These are phyloP conservation scores for Colletotrichum lindemuthianum DNA, from an alignment of 2,329 filamentous ascomycete species.

Conservation along the genomic window DNA sequence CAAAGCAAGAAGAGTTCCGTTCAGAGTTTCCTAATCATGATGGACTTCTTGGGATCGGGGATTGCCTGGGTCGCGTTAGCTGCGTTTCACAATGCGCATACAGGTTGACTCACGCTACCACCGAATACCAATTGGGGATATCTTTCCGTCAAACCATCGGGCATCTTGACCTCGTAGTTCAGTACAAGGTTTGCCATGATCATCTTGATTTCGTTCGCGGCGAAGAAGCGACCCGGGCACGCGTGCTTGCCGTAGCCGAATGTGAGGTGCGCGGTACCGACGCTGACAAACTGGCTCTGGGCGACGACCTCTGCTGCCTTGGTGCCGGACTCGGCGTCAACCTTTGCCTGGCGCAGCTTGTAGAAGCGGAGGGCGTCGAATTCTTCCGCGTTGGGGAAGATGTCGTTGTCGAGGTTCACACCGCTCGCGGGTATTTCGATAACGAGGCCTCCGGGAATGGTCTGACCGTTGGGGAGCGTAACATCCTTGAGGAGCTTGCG, in stretches of 20 bases:
- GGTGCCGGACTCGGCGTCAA: conserved; percentile 13
- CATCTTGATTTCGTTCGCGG: conserved; percentile 38
- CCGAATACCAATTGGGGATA: conserved; percentile 16
- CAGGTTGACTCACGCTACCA: conserved; percentile 3
- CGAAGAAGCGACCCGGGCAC: conserved; percentile 35
- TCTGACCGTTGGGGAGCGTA: conserved; percentile 63
- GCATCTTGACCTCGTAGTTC: conserved; percentile 34
- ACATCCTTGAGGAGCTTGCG: conserved; percentile 62
- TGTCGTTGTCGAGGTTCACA: conserved; percentile 48
- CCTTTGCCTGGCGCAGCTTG: conserved; percentile 47
- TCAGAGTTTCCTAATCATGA: conserved; percentile 28
- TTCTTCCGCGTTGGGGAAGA: conserved; percentile 51
- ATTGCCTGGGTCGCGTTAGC: conserved; percentile 10
- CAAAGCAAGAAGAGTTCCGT: neutral
- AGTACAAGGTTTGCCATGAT: conserved; percentile 33
- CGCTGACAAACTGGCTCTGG: conserved; percentile 53
- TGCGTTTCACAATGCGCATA: neutral
- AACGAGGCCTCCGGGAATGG: conserved; percentile 54
- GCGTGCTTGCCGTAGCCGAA: conserved; percentile 38
- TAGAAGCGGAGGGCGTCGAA: conserved; percentile 62
- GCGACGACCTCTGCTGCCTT: conserved; percentile 37
- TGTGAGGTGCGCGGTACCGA: conserved; percentile 38
- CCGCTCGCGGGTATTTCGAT: conserved; percentile 52
- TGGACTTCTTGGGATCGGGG: conserved; percentile 22
- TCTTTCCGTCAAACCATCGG: conserved; percentile 21